Conservation (phyloP, 1,284 basidiomycete species). For the Hymenochaete sp. region DNA sequence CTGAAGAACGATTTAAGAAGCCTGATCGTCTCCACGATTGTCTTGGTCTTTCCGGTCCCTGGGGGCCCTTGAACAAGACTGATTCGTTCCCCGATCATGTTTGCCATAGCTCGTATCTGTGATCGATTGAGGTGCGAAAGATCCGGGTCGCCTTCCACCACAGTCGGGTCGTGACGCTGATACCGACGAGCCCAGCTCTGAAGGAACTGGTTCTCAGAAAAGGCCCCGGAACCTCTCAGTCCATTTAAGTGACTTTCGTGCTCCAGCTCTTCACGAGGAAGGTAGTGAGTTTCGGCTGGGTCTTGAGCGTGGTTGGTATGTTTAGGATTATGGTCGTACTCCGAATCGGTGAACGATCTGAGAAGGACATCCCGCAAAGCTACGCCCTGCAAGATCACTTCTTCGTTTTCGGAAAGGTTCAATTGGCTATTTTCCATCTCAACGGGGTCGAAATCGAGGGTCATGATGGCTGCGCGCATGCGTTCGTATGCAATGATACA, state of each 20-base stretch:
- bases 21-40: conserved; percentile 78
- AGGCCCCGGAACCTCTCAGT: conserved; percentile 37
- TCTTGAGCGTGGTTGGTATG: conserved; percentile 27
- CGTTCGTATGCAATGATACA: conserved; percentile 61
- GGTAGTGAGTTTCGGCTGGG: conserved; percentile 31
- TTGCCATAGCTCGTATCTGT: conserved; percentile 79
- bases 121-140: conserved; percentile 61
- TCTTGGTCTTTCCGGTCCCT: conserved; percentile 93
- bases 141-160: conserved; percentile 74
- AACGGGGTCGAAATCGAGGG: conserved; percentile 51
- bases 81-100: conserved; percentile 74
- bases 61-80: conserved; percentile 92
- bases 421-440: conserved; percentile 29
- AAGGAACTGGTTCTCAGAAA: conserved; percentile 62
- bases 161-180: conserved; percentile 49
- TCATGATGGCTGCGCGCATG: conserved; percentile 59
- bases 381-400: conserved; percentile 58
- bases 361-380: conserved; percentile 61
- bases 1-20: conserved; percentile 82
- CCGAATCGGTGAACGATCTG: conserved; percentile 32
- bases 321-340: not conserved
- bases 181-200: conserved; percentile 71
- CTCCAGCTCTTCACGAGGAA: conserved; percentile 28
- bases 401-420: conserved; percentile 28
- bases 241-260: conserved; percentile 25